Base-by-base conservation (phyloP, 108 stramenopile species). In the Cylindrotheca closterium region DNA sequence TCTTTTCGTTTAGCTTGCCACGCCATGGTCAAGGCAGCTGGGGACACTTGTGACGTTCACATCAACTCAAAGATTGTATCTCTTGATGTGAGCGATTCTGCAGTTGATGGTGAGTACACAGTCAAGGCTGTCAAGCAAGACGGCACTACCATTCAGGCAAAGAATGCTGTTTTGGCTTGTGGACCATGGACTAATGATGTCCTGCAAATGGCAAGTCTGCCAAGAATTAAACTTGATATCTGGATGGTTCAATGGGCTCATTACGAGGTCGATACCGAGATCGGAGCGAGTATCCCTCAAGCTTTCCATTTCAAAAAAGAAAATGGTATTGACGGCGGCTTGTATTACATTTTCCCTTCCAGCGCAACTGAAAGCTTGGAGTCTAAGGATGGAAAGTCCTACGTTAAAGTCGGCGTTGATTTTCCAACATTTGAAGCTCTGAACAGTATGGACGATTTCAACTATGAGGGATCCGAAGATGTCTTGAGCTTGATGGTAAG, bases 231-330 rank as follows among this genome's bases (percentile, higher is more conserved):
- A 0, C 47, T 77, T 32, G 58, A 77, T 45, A 56, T 77, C 24
- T 77, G 75, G 75, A 31, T 67, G 61, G 58, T 77, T n/a, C 75
- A 77, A 34, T 77, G 75, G 75, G 75, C 70, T 37, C 75, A 77
- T 46, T 77, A 77, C 65, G 58, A 65, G 23, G 70, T 77, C 1
- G 51, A 71, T 1, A 52, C 28, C 17, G 34, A 51, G 18, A 65
- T 71, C 4, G 64, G 65, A 3, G 62, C 47, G 2, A 60, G 68
- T n/a, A 71, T 77, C 56, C 75, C 75, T 0, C 75, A 77, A 32
- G 70, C 70, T 18, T 77, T 77, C 29, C 65, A 71, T 29, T 77
- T 77, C 42, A 64, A 70, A 18, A 77, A 77, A 47, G 49, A 71
- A 28, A 52, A 48, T 52, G n/a, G n/a, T n/a, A n/a, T n/a, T n/a